phyloP scores from a whole-genome alignment of 192 early-diverging fungal genomes.

The Linnemannia schmuckeri region DNA sequence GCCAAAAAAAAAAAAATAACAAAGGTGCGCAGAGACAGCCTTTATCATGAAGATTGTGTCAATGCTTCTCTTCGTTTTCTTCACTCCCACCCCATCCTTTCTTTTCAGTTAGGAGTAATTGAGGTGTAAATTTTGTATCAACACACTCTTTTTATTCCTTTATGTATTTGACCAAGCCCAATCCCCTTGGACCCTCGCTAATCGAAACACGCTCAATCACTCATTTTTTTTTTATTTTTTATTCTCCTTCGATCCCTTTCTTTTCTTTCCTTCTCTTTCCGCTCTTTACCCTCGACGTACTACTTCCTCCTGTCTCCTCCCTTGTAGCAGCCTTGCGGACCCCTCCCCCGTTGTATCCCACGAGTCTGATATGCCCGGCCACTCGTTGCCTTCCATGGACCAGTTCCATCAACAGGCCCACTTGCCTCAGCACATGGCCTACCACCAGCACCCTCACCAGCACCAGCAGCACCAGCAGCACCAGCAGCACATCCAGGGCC shows the following conservation, averaged over 20 bases:
- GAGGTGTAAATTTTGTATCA: too few species aligned
- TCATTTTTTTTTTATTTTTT: not conserved
- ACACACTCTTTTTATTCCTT: not conserved
- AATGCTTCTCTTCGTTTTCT: not conserved
- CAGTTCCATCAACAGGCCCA: conserved; percentile 3
- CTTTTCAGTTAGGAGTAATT: not conserved
- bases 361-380: conserved; percentile 32
- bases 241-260: not conserved
- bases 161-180: not conserved
- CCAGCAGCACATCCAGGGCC: conserved; percentile 14
- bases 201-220: not conserved
- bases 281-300: not conserved
- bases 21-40: not conserved
- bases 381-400: conserved; percentile 21
- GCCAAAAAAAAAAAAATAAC: not conserved
- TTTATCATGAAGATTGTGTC: not conserved
- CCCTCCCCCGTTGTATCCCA: conserved; percentile 21
- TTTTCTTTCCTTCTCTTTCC: conserved; percentile 2
- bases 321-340: conserved; percentile 25
- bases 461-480: conserved; percentile 26
- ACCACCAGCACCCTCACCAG: conserved; percentile 1
- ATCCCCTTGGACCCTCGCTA: not conserved
- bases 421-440: conserved; percentile 5
- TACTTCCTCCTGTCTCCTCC: not conserved
- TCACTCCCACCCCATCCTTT: not conserved